phyloP scores from a whole-genome alignment of 768 basidiomycete genomes.

The Tricholoma bakamatsutake region DNA sequence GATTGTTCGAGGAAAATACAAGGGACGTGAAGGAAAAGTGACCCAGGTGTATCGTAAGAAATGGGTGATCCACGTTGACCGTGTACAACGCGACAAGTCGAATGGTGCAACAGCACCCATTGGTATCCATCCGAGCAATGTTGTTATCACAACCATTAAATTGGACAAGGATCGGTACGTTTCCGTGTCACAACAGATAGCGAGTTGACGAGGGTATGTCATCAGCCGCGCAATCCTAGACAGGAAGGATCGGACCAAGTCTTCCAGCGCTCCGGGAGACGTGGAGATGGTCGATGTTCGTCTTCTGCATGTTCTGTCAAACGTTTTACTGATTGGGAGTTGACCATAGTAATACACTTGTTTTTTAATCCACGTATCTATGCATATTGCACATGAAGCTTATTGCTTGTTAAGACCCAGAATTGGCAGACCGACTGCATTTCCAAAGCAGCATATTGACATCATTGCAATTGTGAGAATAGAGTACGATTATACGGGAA shows the following conservation, averaged over 20 bases:
- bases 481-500: conserved; percentile 2
- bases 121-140: conserved; percentile 95
- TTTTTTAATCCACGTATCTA: conserved; percentile 56
- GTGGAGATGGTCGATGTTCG: conserved; percentile 80
- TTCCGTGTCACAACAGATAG: background rate
- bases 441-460: background rate
- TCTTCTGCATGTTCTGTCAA: conserved; percentile 13
- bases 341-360: conserved; percentile 30
- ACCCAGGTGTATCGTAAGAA: conserved; percentile 98
- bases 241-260: conserved; percentile 77
- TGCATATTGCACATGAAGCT: conserved; percentile 45
- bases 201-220: background rate
- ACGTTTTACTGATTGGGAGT: conserved; percentile 8
- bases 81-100: conserved; percentile 95
- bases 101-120: conserved; percentile 93
- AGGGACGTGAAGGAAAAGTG: conserved; percentile 98
- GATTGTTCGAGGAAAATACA: conserved; percentile 96
- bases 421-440: background rate
- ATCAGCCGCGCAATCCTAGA: conserved; percentile 78
- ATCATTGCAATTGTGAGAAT: conserved; percentile 4
- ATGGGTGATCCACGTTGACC: conserved; percentile 98
- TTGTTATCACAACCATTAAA: conserved; percentile 90
- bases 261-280: conserved; percentile 39
- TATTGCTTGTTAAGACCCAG: conserved; percentile 4
- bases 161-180: conserved; percentile 82